Evolutionary conservation across 1,139 yeast species (phyloP).

Genomic region (Geotrichum aggregatum): DNA sequence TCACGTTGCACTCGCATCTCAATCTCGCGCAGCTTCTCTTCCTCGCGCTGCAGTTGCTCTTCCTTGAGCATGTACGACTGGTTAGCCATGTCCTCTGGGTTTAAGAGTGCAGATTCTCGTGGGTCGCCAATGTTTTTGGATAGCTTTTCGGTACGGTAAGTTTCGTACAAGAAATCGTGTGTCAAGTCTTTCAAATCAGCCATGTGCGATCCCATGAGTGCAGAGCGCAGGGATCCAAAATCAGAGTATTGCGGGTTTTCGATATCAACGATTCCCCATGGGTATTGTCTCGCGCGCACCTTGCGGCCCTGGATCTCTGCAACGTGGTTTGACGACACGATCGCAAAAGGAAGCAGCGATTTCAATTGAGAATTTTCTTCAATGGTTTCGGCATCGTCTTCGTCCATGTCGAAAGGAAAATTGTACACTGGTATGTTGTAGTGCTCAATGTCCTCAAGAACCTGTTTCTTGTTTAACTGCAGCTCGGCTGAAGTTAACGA

Average conservation of each 20-base stretch:
- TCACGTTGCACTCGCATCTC: slow-evolving; percentile 80
- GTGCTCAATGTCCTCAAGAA: slow-evolving; percentile 68
- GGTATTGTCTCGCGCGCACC: slow-evolving; percentile 76
- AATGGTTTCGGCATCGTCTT: slow-evolving; percentile 61
- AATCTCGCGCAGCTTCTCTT: slow-evolving; percentile 36
- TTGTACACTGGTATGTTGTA: slow-evolving; percentile 78
- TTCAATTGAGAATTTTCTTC: slow-evolving; percentile 75
- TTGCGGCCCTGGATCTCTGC: slow-evolving; percentile 59
- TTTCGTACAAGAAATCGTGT: slow-evolving; percentile 85
- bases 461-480: slow-evolving; percentile 57
- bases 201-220: slow-evolving; percentile 76
- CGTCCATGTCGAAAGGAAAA: slow-evolving; percentile 67
- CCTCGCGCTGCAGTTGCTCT: slow-evolving; percentile 41
- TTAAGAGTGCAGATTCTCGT: slow-evolving; percentile 31
- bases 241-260: slow-evolving; percentile 79
- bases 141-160: slow-evolving; percentile 83
- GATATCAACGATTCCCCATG: slow-evolving; percentile 88
- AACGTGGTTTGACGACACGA: slow-evolving; percentile 66
- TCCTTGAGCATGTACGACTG: slow-evolving; percentile 42
- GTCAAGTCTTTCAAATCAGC: slow-evolving; percentile 88
- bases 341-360: slow-evolving; percentile 75
- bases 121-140: slow-evolving; percentile 37
- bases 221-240: slow-evolving; percentile 68
- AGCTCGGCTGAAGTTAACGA: slow-evolving; percentile 77
- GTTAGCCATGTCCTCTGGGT: slow-evolving; percentile 42